Conservation (phyloP, 306 rosid genomes). For the Sophora flavescens region DNA sequence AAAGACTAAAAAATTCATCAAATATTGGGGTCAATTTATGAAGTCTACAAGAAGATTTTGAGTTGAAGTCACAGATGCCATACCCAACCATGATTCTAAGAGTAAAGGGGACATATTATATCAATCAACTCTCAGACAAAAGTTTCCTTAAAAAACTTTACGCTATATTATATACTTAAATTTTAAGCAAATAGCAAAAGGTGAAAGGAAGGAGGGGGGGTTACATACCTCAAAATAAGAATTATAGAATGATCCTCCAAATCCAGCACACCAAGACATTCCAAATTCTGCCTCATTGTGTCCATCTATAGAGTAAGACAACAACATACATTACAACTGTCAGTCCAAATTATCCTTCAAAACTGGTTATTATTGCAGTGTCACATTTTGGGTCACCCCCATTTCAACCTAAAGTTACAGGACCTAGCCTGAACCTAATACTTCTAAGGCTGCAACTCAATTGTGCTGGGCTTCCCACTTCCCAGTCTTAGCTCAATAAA, state of each 20-base stretch:
- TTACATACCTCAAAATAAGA: conserved; percentile 75
- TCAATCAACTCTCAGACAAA: conserved; percentile 6
- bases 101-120: not conserved
- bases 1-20: not conserved
- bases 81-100: not conserved
- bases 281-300: conserved; percentile 96
- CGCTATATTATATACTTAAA: not conserved
- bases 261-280: conserved; percentile 98
- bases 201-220: not conserved
- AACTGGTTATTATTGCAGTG: not conserved
- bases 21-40: not conserved
- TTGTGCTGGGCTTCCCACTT: conserved; percentile 1
- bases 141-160: conserved; percentile 1
- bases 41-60: not conserved
- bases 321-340: conserved; percentile 18
- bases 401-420: conserved; percentile 4
- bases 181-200: conserved; percentile 12
- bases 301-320: conserved; percentile 68
- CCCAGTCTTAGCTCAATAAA: conserved; percentile 15
- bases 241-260: conserved; percentile 88
- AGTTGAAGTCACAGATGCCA: not conserved
- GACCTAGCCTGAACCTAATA: not conserved
- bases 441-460: not conserved
- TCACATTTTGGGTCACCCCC: conserved; percentile 14
- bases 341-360: conserved; percentile 5